Evolutionary conservation across 768 basidiomycete species (phyloP).

Genomic region (Russula sp.): DNA sequence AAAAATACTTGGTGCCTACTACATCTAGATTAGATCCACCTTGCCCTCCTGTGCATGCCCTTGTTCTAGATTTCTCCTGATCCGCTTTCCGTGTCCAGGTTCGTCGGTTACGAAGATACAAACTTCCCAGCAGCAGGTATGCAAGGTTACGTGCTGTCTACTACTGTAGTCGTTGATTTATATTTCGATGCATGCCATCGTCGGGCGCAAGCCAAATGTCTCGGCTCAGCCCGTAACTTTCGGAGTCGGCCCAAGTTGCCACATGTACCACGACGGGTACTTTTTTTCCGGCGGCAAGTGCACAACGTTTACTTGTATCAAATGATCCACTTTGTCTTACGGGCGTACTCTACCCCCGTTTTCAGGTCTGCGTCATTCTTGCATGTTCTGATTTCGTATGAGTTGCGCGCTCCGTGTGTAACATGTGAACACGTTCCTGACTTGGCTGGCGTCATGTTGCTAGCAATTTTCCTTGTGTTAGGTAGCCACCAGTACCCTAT

Average conservation of each 20-base stretch:
- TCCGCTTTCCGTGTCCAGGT: constrained; percentile 1
- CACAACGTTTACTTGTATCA: not conserved
- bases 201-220: not conserved
- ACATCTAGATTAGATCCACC: constrained; percentile 16
- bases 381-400: not conserved
- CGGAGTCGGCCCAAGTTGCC: not conserved
- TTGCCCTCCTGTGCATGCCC: not conserved
- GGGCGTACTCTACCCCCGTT: not conserved
- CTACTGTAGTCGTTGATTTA: not conserved
- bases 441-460: not conserved
- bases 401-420: constrained; percentile 18
- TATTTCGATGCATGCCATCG: not conserved
- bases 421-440: constrained; percentile 19
- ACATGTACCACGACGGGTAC: too few species aligned
- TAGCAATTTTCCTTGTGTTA: not conserved
- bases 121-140: constrained; percentile 2
- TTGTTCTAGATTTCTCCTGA: constrained; percentile 6
- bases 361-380: not conserved
- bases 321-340: not conserved
- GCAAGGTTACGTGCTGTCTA: not conserved
- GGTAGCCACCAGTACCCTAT: not conserved
- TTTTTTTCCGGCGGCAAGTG: constrained; percentile 1
- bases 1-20: not conserved
- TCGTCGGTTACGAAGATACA: not conserved
- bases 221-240: not conserved